Evolutionary conservation across 495 filamentous ascomycete species (phyloP).

Genomic region (Sordaria brevicollis): DNA sequence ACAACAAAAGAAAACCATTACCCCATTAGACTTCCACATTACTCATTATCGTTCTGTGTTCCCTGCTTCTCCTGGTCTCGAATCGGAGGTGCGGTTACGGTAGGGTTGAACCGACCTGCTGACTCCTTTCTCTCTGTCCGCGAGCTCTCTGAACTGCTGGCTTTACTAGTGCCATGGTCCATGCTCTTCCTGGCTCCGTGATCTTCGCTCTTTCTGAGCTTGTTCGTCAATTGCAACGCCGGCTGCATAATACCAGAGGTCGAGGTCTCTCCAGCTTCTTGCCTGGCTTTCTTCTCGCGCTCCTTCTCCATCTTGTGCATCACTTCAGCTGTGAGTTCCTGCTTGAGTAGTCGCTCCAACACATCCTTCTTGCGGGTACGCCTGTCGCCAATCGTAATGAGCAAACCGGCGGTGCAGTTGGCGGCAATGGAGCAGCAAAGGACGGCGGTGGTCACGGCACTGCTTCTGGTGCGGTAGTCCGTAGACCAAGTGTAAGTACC

Average conservation of each 20-base stretch:
- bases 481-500: slow-evolving; percentile 68
- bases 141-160: neutral
- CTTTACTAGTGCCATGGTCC: neutral
- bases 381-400: slow-evolving; percentile 64
- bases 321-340: slow-evolving; percentile 61
- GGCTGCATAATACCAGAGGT: neutral
- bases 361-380: slow-evolving; percentile 74
- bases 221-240: neutral
- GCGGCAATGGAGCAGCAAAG: slow-evolving; percentile 64
- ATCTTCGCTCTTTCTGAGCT: neutral
- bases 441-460: slow-evolving; percentile 66
- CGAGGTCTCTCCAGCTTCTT: neutral
- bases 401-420: slow-evolving; percentile 59
- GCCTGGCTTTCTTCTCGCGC: slow-evolving; percentile 27
- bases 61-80: neutral
- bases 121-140: neutral
- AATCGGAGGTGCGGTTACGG: neutral
- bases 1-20: neutral
- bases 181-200: neutral
- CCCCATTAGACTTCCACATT: neutral
- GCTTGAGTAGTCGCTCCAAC: slow-evolving; percentile 58
- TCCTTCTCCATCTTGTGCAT: slow-evolving; percentile 62
- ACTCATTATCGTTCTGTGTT: neutral
- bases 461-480: slow-evolving; percentile 48
- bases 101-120: neutral